Base-by-base conservation (phyloP, 139 green algal genomes). In the Penium margaritaceum region DNA sequence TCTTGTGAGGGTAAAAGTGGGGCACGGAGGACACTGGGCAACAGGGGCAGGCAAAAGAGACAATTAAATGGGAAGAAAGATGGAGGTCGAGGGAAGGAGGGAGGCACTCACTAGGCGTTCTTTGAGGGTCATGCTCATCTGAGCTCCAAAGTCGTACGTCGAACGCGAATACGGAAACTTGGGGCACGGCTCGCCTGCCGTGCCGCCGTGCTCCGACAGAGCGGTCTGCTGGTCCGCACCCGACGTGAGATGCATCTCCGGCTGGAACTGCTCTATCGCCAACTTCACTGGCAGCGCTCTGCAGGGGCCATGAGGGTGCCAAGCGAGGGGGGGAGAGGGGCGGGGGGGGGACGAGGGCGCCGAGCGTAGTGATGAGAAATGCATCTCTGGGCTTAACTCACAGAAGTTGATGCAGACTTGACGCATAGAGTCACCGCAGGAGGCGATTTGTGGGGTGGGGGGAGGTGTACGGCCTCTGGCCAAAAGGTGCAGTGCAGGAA, bases 281-380 rank as follows among this genome's bases (percentile, higher is more conserved):
- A 76, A 29, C 24, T 76, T 76, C 24, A 70, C 47, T 37, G 51
- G 51, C 34, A 76, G 68, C n/a, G n/a, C n/a, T n/a, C n/a, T n/a
- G n/a, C n/a, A n/a, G n/a, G n/a, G n/a, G n/a, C n/a, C n/a, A n/a
- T n/a, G n/a, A n/a, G n/a, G n/a, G n/a, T n/a, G n/a, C n/a, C n/a
- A n/a, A n/a, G n/a, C n/a, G n/a, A n/a, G n/a, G n/a, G n/a, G n/a
- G n/a, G n/a, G n/a, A n/a, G n/a, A n/a, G n/a, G n/a, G n/a, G n/a
- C n/a, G n/a, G n/a, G n/a, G n/a, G n/a, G n/a, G n/a, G n/a, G n/a
- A n/a, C n/a, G n/a, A n/a, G n/a, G n/a, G n/a, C n/a, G n/a, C n/a
- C n/a, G n/a, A n/a, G n/a, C n/a, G n/a, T n/a, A n/a, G n/a, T n/a
- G n/a, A n/a, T n/a, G n/a, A n/a, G n/a, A n/a, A n/a, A n/a, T n/a